Evolutionary conservation across 768 basidiomycete genomes (phyloP), one percentile per base, ranked within the genome.

Genomic region (Melanogaster broomeanus): DNA sequence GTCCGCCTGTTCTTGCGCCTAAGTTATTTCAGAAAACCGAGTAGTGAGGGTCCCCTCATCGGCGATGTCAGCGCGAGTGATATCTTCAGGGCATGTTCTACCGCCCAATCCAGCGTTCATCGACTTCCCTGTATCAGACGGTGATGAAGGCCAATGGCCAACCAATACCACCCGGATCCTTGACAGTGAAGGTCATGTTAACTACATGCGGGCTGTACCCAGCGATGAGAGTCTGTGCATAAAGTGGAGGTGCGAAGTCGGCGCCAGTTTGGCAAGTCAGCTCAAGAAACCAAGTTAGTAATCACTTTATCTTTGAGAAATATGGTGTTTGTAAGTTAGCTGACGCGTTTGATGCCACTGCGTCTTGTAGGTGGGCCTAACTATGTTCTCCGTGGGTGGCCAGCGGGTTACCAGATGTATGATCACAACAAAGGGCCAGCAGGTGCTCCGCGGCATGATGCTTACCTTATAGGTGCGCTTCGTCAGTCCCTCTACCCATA

Each of bases 391-490:
- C 78, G 77, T 51, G 58, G 68, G 45, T 91, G 84, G 74, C 91
- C 91, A 0, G 65, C 70, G 16, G 79, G 80, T 16, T 93, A 94
- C 70, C 73, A 75, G 21, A 73, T 93, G 69, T 91, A 72, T 59
- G 84, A 88, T 62, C 91, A 93, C 56, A 74, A 86, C 53, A 90
- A 90, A 63, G 87, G 90, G 0, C 71, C 74, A 7, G 70, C 62
- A 33, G 59, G 49, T 11, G 67, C 68, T 34, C 81, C 87, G 19
- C 75, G 92, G 51, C 84, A 86, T 53, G 92, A 94, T 64, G 70
- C 85, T 15, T 94, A 94, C 72, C 78, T 93, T 22, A 82, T 78
- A 51, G 91, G 91, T 91, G 19, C 31, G 72, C 59, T 16, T 39
- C 39, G n/a, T 48, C 15, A 16, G 40, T 15, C 49, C 3, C 25